phyloP scores from a whole-genome alignment of 2,329 filamentous ascomycete genomes.

The Colletotrichum graminicola region DNA sequence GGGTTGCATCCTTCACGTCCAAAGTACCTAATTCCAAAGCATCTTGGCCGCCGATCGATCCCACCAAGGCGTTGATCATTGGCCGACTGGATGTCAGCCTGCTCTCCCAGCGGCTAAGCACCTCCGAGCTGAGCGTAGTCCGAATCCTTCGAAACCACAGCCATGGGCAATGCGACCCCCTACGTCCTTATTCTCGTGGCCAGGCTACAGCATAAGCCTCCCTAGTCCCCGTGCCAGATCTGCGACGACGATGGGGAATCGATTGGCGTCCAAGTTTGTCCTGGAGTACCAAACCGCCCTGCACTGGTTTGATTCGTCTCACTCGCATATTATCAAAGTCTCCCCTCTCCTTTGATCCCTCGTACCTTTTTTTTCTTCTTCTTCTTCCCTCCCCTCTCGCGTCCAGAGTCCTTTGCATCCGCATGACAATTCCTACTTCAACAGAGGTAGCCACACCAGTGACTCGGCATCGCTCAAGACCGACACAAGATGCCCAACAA shows the following conservation, averaged over 20 bases:
- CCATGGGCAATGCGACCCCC: conserved; percentile 20
- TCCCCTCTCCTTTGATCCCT: background rate
- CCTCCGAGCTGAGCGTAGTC: background rate
- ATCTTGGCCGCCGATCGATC: conserved; percentile 16
- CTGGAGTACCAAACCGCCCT: conserved; percentile 2
- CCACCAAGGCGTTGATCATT: conserved; percentile 23
- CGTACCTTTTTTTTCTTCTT: background rate
- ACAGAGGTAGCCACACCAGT: conserved; percentile 16
- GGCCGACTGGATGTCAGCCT: background rate
- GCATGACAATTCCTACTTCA: conserved; percentile 24
- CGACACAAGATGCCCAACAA: conserved; percentile 39
- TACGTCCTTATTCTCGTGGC: background rate
- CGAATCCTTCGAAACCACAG: background rate
- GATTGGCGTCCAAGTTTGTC: conserved; percentile 6
- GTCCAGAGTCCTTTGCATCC: conserved; percentile 30
- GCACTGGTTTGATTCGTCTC: background rate
- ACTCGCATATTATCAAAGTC: background rate
- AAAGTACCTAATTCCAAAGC: background rate
- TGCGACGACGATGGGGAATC: conserved; percentile 3
- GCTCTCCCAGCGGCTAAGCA: conserved; percentile 22
- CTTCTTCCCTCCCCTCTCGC: background rate
- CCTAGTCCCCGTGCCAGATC: conserved; percentile 6
- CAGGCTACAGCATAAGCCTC: conserved; percentile 9
- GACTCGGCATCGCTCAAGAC: conserved; percentile 28
- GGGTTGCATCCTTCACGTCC: conserved; percentile 28